A percentile compares a stretch with the other conserved stretches of the same genome.
Conservation (phyloP, 1,139 yeast genomes). For the Hansenula lynferdii region DNA sequence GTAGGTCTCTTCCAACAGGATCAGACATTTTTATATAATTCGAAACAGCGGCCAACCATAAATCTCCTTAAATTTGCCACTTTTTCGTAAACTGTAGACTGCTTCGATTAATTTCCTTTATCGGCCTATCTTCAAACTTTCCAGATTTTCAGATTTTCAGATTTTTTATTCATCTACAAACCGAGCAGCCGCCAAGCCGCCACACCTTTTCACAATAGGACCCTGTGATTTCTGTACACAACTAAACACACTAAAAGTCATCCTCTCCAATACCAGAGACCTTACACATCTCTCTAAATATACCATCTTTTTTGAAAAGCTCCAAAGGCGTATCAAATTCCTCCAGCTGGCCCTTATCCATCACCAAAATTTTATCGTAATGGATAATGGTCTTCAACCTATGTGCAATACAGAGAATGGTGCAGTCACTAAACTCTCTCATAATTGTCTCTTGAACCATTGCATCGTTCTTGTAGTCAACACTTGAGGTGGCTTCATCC, state of each 20-base stretch:
- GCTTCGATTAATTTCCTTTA: too few relatives aligned
- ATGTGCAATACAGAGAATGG: conserved; percentile 73
- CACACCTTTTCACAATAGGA: too few relatives aligned
- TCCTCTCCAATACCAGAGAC: conserved; percentile 8
- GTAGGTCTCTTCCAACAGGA: too few relatives aligned
- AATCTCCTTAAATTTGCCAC: too few relatives aligned
- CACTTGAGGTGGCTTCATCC: conserved; percentile 79
- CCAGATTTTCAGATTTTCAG: too few relatives aligned
- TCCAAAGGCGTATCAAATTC: conserved; percentile 51
- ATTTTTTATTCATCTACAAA: too few relatives aligned
- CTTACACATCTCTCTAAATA: conserved; percentile 54
- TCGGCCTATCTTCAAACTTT: too few relatives aligned
- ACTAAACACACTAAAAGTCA: background rate
- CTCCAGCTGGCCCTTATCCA: conserved; percentile 52
- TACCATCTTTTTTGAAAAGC: conserved; percentile 38
- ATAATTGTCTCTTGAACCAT: conserved; percentile 59
- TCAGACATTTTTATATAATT: too few relatives aligned
- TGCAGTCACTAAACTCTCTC: conserved; percentile 54
- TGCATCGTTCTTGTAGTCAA: conserved; percentile 68
- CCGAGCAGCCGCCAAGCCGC: too few relatives aligned
- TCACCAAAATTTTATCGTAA: conserved; percentile 58
- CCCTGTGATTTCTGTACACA: too few relatives aligned
- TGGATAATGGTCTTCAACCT: conserved; percentile 58
- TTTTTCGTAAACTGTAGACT: too few relatives aligned
- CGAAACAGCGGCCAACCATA: too few relatives aligned